Evolutionary conservation across 2,329 filamentous ascomycete genomes (phyloP).

Genomic region (Tolypocladium tundrense): DNA sequence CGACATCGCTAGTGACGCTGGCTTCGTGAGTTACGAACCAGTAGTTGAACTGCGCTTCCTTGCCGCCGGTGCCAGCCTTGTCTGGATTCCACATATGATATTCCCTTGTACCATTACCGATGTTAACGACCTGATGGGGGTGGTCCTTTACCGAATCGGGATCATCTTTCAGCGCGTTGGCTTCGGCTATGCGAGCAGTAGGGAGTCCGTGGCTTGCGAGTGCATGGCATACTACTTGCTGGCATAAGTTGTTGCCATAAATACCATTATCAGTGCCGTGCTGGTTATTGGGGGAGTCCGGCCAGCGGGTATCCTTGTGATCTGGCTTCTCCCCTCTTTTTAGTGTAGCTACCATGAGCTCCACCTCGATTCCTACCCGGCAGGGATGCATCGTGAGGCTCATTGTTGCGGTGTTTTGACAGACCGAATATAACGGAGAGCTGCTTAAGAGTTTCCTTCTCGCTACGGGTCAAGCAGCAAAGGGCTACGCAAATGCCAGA

Average conservation of each 20-base stretch:
- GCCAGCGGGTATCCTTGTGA: slow-evolving; percentile 1
- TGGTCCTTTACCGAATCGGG: background rate
- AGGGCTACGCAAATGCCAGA: too few species aligned
- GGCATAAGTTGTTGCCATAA: background rate
- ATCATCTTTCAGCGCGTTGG: background rate
- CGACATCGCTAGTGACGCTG: background rate
- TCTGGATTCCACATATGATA: background rate
- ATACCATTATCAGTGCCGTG: slow-evolving; percentile 2
- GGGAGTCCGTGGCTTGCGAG: slow-evolving; percentile 10
- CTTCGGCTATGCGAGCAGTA: slow-evolving; percentile 1
- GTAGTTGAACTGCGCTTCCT: background rate
- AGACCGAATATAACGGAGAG: background rate
- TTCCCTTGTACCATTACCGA: background rate
- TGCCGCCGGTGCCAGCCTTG: background rate
- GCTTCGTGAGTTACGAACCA: background rate
- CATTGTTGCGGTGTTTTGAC: background rate
- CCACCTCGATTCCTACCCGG: slow-evolving; percentile 15
- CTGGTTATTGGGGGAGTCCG: background rate
- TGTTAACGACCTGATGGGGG: background rate
- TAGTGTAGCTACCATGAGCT: slow-evolving; percentile 13
- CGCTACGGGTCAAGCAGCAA: background rate
- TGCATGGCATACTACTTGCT: slow-evolving; percentile 8
- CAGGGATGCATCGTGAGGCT: background rate
- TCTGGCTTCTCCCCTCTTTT: background rate
- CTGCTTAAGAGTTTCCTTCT: background rate